Base-by-base conservation (phyloP, 2,329 filamentous ascomycete species). In the Colletotrichum paranaense region DNA sequence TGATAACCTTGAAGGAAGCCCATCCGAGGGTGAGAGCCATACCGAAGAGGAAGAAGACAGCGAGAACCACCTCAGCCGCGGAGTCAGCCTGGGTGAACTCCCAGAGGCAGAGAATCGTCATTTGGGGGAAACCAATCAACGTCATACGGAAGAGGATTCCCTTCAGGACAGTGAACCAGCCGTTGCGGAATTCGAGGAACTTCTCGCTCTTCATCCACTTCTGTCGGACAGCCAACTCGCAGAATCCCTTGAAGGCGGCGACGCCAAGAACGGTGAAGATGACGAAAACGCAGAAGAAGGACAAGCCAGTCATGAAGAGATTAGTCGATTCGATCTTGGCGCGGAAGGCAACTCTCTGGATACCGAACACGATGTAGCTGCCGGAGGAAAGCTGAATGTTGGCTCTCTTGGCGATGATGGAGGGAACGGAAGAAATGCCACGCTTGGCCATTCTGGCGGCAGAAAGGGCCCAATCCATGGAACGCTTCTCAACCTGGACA, bases 131-230 rank as follows among this genome's bases (percentile, higher is more conserved):
- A 75, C 95, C 95, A 78, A 98, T 97, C 52, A 98, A 88, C 55
- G 95, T 91, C 79, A 97, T 88, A 76, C 96, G 93, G 89, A 97
- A 98, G 76, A 98, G 88, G 77, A 98, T 97, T 70, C 96, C 96
- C 87, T 97, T 97, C 79, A 98, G 89, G 6, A 98, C 93, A 16
- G 95, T 95, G 76, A 92, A 92, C 96, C 96, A 98, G 77, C 95
- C 95, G 78, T 97, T 96, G 75, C 96, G 93, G 90, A 98, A 98
- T 78, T 98, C 95, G 77, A 93, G 88, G 83, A 98, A 98, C 78
- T 94, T 95, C 80, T 98, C 93, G 68, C 88, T 87, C 84, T 94
- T 93, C 87, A 98, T 95, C 88, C 91, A 93, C 78, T 91, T 91
- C 75, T 90, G 88, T 85, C 91, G 95, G 77, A 92, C 91, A 12